Evolutionary conservation across 176 grass and related monocot species (phyloP).

Genomic region (Rhipidocladum racemiflorum): DNA sequence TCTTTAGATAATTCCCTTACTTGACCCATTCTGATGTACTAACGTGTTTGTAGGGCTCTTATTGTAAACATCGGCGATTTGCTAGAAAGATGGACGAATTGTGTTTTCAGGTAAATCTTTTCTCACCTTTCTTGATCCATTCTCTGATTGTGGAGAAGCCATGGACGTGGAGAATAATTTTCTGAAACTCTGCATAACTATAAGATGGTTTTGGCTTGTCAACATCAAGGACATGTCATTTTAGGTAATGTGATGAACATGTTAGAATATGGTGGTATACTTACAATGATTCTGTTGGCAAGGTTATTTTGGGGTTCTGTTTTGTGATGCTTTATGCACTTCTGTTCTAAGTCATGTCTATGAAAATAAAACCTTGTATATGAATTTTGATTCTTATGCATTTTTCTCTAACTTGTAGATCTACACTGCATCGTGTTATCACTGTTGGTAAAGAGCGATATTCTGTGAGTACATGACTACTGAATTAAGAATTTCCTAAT

Average conservation of each 20-base stretch:
- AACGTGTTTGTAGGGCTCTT: slow-evolving; percentile 30
- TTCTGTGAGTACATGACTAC: background rate
- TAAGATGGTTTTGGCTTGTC: background rate
- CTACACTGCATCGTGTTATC: slow-evolving; percentile 63
- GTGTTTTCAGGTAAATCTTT: slow-evolving; percentile 52
- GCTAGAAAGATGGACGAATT: slow-evolving; percentile 82
- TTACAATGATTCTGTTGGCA: background rate
- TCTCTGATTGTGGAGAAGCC: background rate
- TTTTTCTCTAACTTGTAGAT: slow-evolving; percentile 48
- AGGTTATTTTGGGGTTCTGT: background rate
- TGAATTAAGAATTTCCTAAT: background rate
- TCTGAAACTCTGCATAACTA: background rate
- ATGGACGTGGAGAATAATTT: background rate
- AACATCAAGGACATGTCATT: background rate
- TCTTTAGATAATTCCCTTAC: background rate
- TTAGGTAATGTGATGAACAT: background rate
- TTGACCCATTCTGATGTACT: background rate
- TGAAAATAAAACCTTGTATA: background rate
- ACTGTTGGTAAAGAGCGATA: background rate
- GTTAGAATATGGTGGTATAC: background rate
- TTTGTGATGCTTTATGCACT: background rate
- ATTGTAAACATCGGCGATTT: slow-evolving; percentile 82
- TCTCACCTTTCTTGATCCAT: background rate
- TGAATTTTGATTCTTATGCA: background rate
- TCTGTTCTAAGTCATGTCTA: background rate